Percentiles rank a stretch among this genome's conserved stretches.
These are phyloP conservation scores for Aphanomyces cochlioides DNA, from an alignment of 352 stramenopile genomes.

Conservation along the genomic window DNA sequence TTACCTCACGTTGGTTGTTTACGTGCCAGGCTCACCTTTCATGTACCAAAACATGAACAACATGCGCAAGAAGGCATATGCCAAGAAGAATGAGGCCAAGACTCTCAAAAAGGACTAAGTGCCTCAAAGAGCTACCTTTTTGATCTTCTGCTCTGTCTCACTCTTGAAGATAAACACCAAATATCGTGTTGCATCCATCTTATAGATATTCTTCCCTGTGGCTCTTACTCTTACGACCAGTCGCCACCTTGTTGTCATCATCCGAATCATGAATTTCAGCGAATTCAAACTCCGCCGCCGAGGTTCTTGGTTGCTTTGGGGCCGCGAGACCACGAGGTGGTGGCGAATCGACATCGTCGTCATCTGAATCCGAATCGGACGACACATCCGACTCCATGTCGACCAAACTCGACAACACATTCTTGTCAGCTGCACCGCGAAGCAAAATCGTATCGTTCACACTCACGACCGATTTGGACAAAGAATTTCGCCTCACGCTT, in stretches of 20 bases:
- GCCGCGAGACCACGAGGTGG: constrained; percentile 2
- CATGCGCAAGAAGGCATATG: constrained; percentile 78
- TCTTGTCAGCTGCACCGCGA: not conserved
- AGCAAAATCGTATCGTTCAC: constrained; percentile 14
- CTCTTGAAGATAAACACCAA: too few relatives aligned
- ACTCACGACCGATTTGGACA: constrained; percentile 13
- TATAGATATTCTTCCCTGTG: not conserved
- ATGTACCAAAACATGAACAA: constrained; percentile 86
- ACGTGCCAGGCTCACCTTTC: constrained; percentile 70
- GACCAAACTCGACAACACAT: constrained; percentile 1
- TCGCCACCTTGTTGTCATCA: not conserved
- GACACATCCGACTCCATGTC: constrained; percentile 17
- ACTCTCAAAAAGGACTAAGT: constrained; percentile 31
- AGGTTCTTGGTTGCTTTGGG: not conserved
- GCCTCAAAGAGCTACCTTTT: not conserved
- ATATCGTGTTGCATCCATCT: not conserved
- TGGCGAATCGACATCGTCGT: constrained; percentile 12
- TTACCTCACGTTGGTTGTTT: constrained; percentile 62
- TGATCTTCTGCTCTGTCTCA: not conserved
- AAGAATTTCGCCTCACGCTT: not conserved
- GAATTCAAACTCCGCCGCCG: not conserved
- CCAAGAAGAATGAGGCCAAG: constrained; percentile 62
- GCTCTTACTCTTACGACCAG: too few relatives aligned
- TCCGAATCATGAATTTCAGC: not conserved
- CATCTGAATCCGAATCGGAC: not conserved